Base-by-base conservation (phyloP, 176 grass and related monocot species). In the Olyra latifolia region DNA sequence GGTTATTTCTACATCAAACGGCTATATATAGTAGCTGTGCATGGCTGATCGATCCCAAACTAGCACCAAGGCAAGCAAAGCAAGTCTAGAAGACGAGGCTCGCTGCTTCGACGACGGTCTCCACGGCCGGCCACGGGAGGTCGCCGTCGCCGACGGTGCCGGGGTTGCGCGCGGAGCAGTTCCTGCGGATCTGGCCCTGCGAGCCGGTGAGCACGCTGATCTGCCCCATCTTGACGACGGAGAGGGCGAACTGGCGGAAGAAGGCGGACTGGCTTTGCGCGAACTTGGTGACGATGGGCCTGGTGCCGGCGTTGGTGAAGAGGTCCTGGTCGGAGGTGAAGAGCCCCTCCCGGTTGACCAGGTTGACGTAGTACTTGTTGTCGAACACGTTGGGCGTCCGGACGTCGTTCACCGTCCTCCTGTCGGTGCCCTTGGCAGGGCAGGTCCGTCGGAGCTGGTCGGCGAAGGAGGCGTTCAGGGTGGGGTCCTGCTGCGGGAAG, bases 251-350 rank as follows among this genome's bases (percentile, higher is more conserved):
- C 83, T 89, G 82, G 8, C 82, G 8, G 29, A 87, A 91, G 63
- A 93, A 97, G 0, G 64, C 50, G 25, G 17, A 5, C 76, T 93
- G 83, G 62, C 46, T 52, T 0, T 0, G 10, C 0, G 88, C 91
- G 10, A 91, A 93, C 4, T 7, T 53, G 3, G 22, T 0, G 29
- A 93, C 94, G 4, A 77, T 5, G 2, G 30, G 0, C n/a, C 54
- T 75, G 19, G 83, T 93, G 29, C 25, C 25, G 1, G n/a, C 1
- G 83, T 93, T 62, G 27, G 49, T 35, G 62, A 82, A 91, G 77
- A 97, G 57, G 60, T 93, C 88, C 80, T 97, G 90, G 83, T 97
- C 93, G 6, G 89, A 97, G 30, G 82, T 89, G 84, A 97, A 93
- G 30, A 97, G 79, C 24, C 93, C 90, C 84, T 93, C 0, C 4